Percentiles rank a stretch among this genome's conserved stretches.
Conservation (phyloP, 2,329 filamentous ascomycete species). For the Beauveria rudraprayagi region DNA sequence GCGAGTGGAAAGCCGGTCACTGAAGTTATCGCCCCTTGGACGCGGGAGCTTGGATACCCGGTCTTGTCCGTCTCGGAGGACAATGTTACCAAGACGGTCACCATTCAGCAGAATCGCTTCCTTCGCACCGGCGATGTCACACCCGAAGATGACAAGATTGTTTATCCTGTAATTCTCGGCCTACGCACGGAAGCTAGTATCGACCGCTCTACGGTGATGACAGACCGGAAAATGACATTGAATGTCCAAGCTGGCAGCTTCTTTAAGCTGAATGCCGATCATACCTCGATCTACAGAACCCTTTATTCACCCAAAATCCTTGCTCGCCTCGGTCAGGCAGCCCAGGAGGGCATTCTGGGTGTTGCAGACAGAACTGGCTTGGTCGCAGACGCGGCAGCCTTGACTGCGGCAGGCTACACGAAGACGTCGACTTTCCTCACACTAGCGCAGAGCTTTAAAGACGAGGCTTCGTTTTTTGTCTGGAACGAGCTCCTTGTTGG, state of each 20-base stretch:
- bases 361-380: slow-evolving; percentile 92
- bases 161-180: slow-evolving; percentile 86
- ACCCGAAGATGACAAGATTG: slow-evolving; percentile 78
- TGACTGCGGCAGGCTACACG: slow-evolving; percentile 85
- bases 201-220: slow-evolving; percentile 41
- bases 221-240: slow-evolving; percentile 62
- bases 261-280: slow-evolving; percentile 94
- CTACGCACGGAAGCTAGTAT: slow-evolving; percentile 75
- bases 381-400: slow-evolving; percentile 84
- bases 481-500: slow-evolving; percentile 87
- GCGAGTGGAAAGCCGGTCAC: slow-evolving; percentile 88
- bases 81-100: slow-evolving; percentile 55
- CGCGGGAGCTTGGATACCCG: slow-evolving; percentile 89
- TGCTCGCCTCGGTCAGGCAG: slow-evolving; percentile 78
- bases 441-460: slow-evolving; percentile 73
- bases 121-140: slow-evolving; percentile 86
- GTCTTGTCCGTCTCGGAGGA: slow-evolving; percentile 72
- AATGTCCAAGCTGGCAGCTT: slow-evolving; percentile 75
- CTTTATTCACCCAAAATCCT: slow-evolving; percentile 78
- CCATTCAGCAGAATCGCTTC: slow-evolving; percentile 91
- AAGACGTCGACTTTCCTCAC: slow-evolving; percentile 89
- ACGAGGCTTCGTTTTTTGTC: slow-evolving; percentile 82
- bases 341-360: slow-evolving; percentile 60
- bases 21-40: slow-evolving; percentile 91
- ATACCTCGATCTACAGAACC: slow-evolving; percentile 86